Evolutionary conservation across 2,329 filamentous ascomycete species (phyloP).

Genomic region (Elsinoe perseae): DNA sequence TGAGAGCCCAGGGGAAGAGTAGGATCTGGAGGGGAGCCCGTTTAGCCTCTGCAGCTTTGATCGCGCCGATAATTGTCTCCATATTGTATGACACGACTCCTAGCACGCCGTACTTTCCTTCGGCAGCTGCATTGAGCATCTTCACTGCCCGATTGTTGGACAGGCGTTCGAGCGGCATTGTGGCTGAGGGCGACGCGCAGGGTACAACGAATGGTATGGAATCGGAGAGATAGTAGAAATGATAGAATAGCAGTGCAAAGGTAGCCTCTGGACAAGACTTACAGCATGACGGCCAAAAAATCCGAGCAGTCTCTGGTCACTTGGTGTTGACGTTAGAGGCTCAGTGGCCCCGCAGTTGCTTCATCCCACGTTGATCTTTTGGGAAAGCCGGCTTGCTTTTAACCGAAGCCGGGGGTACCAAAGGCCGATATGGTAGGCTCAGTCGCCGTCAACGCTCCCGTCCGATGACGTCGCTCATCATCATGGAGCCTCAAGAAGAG

Average conservation of each 20-base stretch:
- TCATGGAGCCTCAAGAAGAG: background rate
- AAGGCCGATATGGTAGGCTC: background rate
- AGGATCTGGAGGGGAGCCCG: slow-evolving; percentile 62
- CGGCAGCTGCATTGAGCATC: slow-evolving; percentile 28
- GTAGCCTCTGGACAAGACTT: background rate
- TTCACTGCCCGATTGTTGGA: slow-evolving; percentile 27
- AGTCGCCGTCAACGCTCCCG: background rate
- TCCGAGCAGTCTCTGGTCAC: background rate
- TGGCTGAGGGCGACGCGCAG: slow-evolving; percentile 6
- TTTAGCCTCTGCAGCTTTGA: slow-evolving; percentile 61
- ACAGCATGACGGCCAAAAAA: background rate
- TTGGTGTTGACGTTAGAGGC: background rate
- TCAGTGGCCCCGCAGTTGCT: slow-evolving; percentile 4
- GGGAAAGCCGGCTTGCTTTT: slow-evolving; percentile 5
- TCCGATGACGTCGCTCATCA: background rate
- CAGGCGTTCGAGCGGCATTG: slow-evolving; percentile 21
- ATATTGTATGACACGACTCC: slow-evolving; percentile 42
- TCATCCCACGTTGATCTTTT: background rate
- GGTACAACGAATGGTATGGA: background rate
- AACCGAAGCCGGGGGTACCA: slow-evolving; percentile 2
- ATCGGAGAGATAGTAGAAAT: background rate
- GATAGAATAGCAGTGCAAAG: background rate
- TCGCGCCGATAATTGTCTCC: slow-evolving; percentile 61
- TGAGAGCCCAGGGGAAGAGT: slow-evolving; percentile 66
- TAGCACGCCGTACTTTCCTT: slow-evolving; percentile 29